Evolutionary conservation across 495 filamentous ascomycete genomes (phyloP).

Genomic region (Tuber indicum): DNA sequence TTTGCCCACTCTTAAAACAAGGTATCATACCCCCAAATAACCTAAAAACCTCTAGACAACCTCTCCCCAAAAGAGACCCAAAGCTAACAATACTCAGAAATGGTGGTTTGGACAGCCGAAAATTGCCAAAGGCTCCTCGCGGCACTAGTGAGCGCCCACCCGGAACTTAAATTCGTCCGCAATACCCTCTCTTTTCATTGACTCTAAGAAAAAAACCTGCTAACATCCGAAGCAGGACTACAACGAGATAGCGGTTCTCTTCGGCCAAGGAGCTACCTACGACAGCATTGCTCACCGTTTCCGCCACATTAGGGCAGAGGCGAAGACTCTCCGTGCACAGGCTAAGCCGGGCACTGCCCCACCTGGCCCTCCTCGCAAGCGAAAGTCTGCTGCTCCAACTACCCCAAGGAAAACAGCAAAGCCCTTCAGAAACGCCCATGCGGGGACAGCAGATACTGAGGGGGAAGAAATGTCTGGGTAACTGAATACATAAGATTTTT

Average conservation of each 20-base stretch:
- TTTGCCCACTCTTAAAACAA: neutral
- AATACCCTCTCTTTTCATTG: neutral
- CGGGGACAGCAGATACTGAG: neutral
- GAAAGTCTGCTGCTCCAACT: constrained; percentile 20
- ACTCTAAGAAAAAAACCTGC: neutral
- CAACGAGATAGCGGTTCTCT: constrained; percentile 31
- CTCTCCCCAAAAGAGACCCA: constrained; percentile 5
- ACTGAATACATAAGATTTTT: neutral
- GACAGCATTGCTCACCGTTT: constrained; percentile 36
- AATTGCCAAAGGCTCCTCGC: constrained; percentile 37
- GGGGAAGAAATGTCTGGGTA: neutral
- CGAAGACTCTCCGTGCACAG: constrained; percentile 27
- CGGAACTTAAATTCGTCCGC: constrained; percentile 36
- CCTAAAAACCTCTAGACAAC: neutral
- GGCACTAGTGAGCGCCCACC: constrained; percentile 37
- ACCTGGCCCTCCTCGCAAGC: constrained; percentile 25
- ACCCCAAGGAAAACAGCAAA: constrained; percentile 22
- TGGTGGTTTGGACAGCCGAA: constrained; percentile 31
- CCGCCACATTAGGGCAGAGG: constrained; percentile 26
- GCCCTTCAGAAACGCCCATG: neutral
- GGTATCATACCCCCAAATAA: neutral
- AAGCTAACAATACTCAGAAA: constrained; percentile 12
- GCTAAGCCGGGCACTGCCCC: constrained; percentile 21
- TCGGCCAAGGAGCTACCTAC: constrained; percentile 37
- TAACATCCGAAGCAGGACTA: constrained; percentile 22